Evolutionary conservation across 495 filamentous ascomycete species (phyloP).

Genomic region (Penicillium soppii): DNA sequence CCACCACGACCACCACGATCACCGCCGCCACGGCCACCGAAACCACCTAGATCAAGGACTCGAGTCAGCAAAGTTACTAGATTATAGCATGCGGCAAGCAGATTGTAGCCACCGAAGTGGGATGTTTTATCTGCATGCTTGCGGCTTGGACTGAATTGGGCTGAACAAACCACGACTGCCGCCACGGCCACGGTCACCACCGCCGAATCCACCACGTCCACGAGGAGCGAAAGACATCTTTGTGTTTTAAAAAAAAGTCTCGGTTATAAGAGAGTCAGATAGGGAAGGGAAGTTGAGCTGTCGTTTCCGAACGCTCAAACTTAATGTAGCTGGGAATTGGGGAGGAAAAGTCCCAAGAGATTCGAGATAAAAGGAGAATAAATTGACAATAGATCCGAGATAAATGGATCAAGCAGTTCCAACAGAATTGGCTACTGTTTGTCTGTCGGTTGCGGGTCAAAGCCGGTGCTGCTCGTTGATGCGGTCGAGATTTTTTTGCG

Average conservation of each 20-base stretch:
- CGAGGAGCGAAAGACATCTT: constrained; percentile 45
- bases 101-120: background rate
- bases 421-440: constrained; percentile 24
- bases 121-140: constrained; percentile 4
- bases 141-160: constrained; percentile 8
- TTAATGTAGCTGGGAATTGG: constrained; percentile 16
- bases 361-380: constrained; percentile 11
- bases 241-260: constrained; percentile 10
- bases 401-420: constrained; percentile 21
- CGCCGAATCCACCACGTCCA: constrained; percentile 35
- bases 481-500: constrained; percentile 48
- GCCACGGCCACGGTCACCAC: constrained; percentile 22
- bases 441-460: constrained; percentile 33
- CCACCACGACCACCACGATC: constrained; percentile 15
- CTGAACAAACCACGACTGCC: constrained; percentile 28
- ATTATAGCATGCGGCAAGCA: background rate
- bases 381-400: constrained; percentile 13
- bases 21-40: constrained; percentile 13
- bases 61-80: constrained; percentile 9
- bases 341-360: constrained; percentile 17
- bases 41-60: constrained; percentile 15
- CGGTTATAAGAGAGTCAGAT: constrained; percentile 12
- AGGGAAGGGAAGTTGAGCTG: constrained; percentile 24
- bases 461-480: constrained; percentile 45
- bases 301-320: constrained; percentile 22